Evolutionary conservation across 2,329 filamentous ascomycete species (phyloP), one percentile per base, ranked within the genome.

Genomic region (Emericellopsis atlantica): DNA sequence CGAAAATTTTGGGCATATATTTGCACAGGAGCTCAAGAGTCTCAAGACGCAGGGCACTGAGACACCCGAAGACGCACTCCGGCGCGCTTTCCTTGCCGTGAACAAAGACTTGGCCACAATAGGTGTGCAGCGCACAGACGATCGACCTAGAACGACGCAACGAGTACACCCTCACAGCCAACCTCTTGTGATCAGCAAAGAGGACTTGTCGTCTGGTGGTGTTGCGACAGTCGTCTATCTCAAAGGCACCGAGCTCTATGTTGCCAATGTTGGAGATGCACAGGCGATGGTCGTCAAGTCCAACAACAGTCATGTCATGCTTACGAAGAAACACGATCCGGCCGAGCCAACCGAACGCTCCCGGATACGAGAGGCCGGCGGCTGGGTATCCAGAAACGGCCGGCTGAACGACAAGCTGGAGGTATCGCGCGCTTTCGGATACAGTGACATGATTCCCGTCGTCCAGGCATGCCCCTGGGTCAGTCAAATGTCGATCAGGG

Each of bases 211-310:
- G 48, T 90, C 88, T 14, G 92, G 92, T 33, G 87, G 86, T 44
- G 88, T 95, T 36, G 92, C 90, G 2, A 95, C 92, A 0, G 84
- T 96, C 3, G 71, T 92, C 40, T 98, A 95, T 53, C 66, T 98
- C 26, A 83, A 89, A 51, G 82, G 84, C 49, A 89, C 87, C 61
- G 87, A 96, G 51, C 72, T 98, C 4, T 95, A 85, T 54, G 81
- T 96, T 41, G 92, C 89, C 46, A 98, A 98, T 52, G 85, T 98
- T 18, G 92, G 92, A 40, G 88, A 98, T 61, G 87, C 84, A 5
- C 88, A 96, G 61, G 90, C 89, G n/a, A 84, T 98, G 62, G 72
- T 96, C 16, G 92, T 98, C 47, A 84, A 89, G 52, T 86, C 84
- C 2, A 88, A 95, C 56, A 87, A 88, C 32, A 77, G 81, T 21